Evolutionary conservation across 352 stramenopile species (phyloP).

Genomic region (Albugo laibachii): DNA sequence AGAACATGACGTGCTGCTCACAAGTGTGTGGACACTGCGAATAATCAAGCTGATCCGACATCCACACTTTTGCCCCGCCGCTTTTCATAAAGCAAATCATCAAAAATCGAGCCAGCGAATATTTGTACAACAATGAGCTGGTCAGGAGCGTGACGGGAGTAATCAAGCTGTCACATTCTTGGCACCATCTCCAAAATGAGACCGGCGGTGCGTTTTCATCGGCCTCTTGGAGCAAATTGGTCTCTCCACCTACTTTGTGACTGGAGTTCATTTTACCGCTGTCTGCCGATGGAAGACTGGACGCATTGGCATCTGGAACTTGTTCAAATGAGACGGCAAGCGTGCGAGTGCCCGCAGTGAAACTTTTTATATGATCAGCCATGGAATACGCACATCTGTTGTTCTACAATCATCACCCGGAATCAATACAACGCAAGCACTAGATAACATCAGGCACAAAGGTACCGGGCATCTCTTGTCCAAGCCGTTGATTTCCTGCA

Average conservation of each 20-base stretch:
- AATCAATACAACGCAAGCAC: neutral
- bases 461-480: conserved; percentile 58
- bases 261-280: neutral
- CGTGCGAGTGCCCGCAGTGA: conserved; percentile 43
- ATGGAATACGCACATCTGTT: conserved; percentile 61
- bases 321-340: conserved; percentile 73
- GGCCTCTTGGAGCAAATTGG: neutral
- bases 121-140: conserved; percentile 92
- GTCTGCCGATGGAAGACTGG: neutral
- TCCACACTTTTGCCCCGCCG: conserved; percentile 8
- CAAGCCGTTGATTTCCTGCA: conserved; percentile 43
- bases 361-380: conserved; percentile 67
- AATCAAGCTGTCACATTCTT: conserved; percentile 84
- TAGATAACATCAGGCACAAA: neutral
- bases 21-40: conserved; percentile 9
- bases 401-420: conserved; percentile 17
- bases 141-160: conserved; percentile 76
- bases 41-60: conserved; percentile 18
- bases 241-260: neutral
- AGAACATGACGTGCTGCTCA: conserved; percentile 61
- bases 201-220: conserved; percentile 29
- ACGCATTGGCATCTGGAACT: conserved; percentile 17
- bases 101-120: conserved; percentile 95
- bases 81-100: conserved; percentile 89
- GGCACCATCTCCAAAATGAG: conserved; percentile 95